phyloP scores from a whole-genome alignment of 352 stramenopile species.

The Globisporangium echinulatum region DNA sequence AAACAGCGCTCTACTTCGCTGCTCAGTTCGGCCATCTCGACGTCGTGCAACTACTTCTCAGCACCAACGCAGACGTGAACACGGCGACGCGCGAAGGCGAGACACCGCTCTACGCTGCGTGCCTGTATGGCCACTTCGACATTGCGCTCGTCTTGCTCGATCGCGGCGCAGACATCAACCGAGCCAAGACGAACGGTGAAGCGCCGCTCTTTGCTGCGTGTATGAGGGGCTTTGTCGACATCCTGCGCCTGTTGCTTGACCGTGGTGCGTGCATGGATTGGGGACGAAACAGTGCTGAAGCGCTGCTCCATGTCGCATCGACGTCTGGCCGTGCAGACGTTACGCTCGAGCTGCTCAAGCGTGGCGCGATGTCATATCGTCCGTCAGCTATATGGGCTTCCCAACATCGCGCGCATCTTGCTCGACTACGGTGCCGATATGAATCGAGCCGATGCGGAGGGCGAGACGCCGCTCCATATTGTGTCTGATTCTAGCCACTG shows the following conservation, averaged over 20 bases:
- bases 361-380: not conserved
- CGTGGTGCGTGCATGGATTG: not conserved
- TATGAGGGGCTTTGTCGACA: not conserved
- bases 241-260: not conserved
- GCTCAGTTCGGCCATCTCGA: not conserved
- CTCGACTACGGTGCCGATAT: not conserved
- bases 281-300: not conserved
- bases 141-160: not conserved
- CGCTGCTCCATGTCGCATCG: not conserved
- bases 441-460: not conserved
- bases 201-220: not conserved
- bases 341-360: not conserved
- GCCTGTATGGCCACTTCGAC: not conserved
- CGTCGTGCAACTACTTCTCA: not conserved
- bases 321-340: not conserved
- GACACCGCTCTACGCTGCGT: not conserved
- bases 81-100: slow-evolving; percentile 1
- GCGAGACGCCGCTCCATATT: slow-evolving; percentile 3
- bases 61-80: not conserved
- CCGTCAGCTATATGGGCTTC: too few species aligned
- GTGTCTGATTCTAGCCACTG: not conserved
- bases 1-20: slow-evolving; percentile 4
- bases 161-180: not conserved
- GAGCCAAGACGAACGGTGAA: not conserved
- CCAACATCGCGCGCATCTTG: not conserved